Evolutionary conservation across 805 yeast genomes (phyloP).

Genomic region (Ogataea nitratoaversa): DNA sequence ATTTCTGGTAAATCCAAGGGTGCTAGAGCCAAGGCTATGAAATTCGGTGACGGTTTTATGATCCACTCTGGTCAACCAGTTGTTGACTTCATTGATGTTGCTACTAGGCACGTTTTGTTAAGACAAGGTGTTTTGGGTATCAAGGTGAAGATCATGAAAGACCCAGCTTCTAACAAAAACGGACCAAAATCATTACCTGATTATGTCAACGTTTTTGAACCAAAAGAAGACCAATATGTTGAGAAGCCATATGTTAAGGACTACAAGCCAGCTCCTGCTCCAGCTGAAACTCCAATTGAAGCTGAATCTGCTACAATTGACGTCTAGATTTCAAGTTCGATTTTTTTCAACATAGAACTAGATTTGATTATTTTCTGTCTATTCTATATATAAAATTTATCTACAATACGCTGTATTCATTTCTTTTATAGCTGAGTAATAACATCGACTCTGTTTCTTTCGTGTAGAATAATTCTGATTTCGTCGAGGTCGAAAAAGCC

Average conservation of each 20-base stretch:
- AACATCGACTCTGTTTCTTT: background rate
- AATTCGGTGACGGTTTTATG: conserved; percentile 99
- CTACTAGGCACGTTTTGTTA: conserved; percentile 98
- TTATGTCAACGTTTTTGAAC: conserved; percentile 86
- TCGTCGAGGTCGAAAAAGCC: no score
- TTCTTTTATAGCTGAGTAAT: background rate
- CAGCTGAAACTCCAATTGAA: conserved; percentile 35
- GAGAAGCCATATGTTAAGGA: conserved; percentile 79
- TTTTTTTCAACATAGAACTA: no score
- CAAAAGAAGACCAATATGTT: conserved; percentile 87
- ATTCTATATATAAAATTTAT: background rate
- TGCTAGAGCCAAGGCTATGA: conserved; percentile 99
- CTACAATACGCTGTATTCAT: no score
- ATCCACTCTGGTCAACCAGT: conserved; percentile 99
- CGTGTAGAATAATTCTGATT: no score
- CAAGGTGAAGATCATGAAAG: conserved; percentile 99
- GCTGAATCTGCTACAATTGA: conserved; percentile 31
- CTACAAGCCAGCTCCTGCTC: conserved; percentile 46
- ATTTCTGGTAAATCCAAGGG: conserved; percentile 99
- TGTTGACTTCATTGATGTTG: conserved; percentile 95
- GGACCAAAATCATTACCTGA: conserved; percentile 96
- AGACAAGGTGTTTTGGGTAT: conserved; percentile 99
- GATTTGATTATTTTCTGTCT: no score
- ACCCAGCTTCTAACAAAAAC: conserved; percentile 79
- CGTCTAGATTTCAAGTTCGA: conserved; percentile 13